Base-by-base conservation (phyloP, 805 yeast species). In the Maudiozyma pseudohumilis region DNA sequence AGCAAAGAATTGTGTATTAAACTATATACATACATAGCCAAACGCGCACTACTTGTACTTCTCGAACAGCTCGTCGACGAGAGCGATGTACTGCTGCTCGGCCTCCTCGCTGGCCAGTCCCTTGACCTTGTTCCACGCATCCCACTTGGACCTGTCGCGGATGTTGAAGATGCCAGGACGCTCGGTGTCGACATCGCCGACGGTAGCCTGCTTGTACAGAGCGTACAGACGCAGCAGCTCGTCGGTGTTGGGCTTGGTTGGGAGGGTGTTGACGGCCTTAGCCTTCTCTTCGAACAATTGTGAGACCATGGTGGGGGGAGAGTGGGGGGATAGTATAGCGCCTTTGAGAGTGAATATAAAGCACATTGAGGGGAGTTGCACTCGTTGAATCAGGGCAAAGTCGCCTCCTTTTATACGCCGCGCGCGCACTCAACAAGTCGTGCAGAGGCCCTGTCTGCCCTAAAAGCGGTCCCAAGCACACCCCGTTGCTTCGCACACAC, bases 71-170 rank as follows among this genome's bases (percentile, higher is more conserved):
- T 72, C 73, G 49, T 75, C 76, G 38, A 76, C 89, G 31, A 81
- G 65, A 8, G 60, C 79, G 55, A 82, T 82, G 68, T 82, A 75
- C 63, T 86, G 71, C 51, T 71, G 46, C 70, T 89, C 97, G 43
- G 98, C 98, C 25, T 86, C 96, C 50, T 76, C 94, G 64, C 82
- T 83, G 29, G 86, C 64, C 43, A 74, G 74, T 41, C 98, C 98
- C 68, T 83, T 81, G 56, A 80, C 68, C 52, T 77, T 78, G 54
- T 80, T 80, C 97, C 97, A 92, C 7, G 97, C 74, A 59, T 88
- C 89, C 97, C 97, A 92, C 72, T 92, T 92, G 75, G 84, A 83
- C 66, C 94, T 87, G 50, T 89, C 96, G 69, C 82, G 86, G 68
- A 92, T 73, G 66, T 87, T 94, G 62, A 92, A 85, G 42, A 83